Conservation (phyloP, 257 asterid genomes). For the Nicotiana knightiana region DNA sequence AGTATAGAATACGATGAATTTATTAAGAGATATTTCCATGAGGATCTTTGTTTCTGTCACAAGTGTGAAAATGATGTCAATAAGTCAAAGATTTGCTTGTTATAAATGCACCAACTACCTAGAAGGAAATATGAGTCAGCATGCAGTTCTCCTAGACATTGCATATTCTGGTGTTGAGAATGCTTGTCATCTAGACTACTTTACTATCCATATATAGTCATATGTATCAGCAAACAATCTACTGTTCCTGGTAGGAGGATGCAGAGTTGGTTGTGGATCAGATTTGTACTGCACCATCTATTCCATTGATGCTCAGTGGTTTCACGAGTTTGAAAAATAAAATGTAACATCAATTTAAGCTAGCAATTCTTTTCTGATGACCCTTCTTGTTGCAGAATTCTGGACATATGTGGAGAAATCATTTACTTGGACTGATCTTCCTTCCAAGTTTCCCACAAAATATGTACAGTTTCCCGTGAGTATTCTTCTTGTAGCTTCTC, state of each 20-base stretch:
- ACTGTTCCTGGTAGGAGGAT: neutral
- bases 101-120: neutral
- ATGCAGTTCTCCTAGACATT: conserved; percentile 3
- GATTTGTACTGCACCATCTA: neutral
- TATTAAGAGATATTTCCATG: neutral
- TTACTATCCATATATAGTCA: neutral
- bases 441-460: conserved; percentile 97
- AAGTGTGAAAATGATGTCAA: neutral
- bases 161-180: neutral
- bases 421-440: conserved; percentile 95
- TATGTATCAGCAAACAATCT: neutral
- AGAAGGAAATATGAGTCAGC: neutral
- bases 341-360: neutral
- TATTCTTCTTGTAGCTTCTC: conserved; percentile 12
- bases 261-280: neutral
- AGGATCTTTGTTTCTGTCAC: neutral
- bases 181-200: neutral
- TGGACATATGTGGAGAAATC: conserved; percentile 97
- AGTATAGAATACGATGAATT: neutral
- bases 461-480: conserved; percentile 94
- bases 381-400: conserved; percentile 54
- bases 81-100: neutral
- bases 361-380: neutral
- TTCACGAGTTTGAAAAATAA: neutral
- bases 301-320: neutral